These are phyloP conservation scores for Boechera stricta DNA, from an alignment of 345 rosid genomes.

Conservation along the genomic window DNA sequence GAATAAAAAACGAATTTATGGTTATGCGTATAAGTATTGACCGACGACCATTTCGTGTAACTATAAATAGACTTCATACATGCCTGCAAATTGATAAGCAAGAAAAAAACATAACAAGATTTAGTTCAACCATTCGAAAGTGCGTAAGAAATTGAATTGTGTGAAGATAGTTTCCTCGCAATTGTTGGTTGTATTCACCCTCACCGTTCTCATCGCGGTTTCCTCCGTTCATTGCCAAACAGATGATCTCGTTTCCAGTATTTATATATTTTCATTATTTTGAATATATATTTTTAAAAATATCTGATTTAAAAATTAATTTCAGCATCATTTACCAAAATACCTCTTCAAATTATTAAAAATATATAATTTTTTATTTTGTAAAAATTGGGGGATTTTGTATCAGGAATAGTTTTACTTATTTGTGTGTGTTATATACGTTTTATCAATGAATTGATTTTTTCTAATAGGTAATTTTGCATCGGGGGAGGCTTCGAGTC, in stretches of 20 bases:
- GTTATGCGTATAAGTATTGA: neutral
- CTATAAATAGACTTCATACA: neutral
- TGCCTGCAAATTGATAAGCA: neutral
- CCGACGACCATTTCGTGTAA: neutral
- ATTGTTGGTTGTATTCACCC: neutral
- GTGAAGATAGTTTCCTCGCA: conserved; percentile 21
- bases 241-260: neutral
- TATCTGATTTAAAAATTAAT: neutral
- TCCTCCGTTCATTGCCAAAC: conserved; percentile 9
- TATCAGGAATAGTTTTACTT: neutral
- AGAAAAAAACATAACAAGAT: neutral
- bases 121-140: neutral
- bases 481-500: neutral
- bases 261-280: neutral
- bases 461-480: neutral
- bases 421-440: neutral
- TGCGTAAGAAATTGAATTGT: neutral
- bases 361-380: neutral
- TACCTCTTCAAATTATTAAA: neutral
- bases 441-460: neutral
- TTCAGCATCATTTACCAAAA: neutral
- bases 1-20: neutral
- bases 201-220: neutral
- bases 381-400: neutral
- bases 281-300: neutral